Conservation (phyloP, 2,329 filamentous ascomycete genomes). For the Trichoderma sp. region DNA sequence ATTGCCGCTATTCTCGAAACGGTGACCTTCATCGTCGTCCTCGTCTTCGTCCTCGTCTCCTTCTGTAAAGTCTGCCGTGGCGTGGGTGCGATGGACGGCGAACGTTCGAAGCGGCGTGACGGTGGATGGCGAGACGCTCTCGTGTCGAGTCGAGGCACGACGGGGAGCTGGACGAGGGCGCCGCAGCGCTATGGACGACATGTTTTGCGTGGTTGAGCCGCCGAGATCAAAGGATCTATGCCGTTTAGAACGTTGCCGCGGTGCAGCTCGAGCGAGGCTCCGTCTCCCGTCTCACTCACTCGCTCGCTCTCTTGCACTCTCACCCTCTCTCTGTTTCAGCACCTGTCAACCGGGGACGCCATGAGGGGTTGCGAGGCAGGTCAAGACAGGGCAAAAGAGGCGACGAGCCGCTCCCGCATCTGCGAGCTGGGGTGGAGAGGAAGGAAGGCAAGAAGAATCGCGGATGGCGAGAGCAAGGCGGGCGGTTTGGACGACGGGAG, state of each 20-base stretch:
- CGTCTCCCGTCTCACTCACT: constrained; percentile 12
- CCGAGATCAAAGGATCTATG: not conserved
- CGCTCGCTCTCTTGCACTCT: not conserved
- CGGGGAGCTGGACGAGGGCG: constrained; percentile 40
- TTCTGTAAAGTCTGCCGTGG: constrained; percentile 67
- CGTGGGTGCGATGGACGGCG: constrained; percentile 47
- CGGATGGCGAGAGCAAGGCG: not conserved
- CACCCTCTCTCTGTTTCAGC: constrained; percentile 8
- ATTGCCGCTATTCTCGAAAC: constrained; percentile 32
- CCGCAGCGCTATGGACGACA: constrained; percentile 45
- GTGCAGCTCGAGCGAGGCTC: constrained; percentile 24
- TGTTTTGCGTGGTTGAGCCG: constrained; percentile 30
- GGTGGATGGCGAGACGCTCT: constrained; percentile 40
- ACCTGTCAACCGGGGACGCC: constrained; percentile 22
- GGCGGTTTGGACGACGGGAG: not conserved
- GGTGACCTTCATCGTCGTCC: constrained; percentile 41
- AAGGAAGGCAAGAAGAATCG: constrained; percentile 2
- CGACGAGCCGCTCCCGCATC: constrained; percentile 22
- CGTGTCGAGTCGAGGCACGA: constrained; percentile 39
- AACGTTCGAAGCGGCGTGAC: constrained; percentile 36
- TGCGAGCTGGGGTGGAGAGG: constrained; percentile 23
- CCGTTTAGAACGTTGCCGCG: not conserved
- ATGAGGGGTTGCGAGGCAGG: constrained; percentile 15
- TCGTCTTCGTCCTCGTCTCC: constrained; percentile 60
- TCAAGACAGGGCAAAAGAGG: constrained; percentile 4